Evolutionary conservation across 192 early-diverging fungal species (phyloP), one percentile per base, ranked within the genome.

Genomic region (Hyaloraphidium curvatum): DNA sequence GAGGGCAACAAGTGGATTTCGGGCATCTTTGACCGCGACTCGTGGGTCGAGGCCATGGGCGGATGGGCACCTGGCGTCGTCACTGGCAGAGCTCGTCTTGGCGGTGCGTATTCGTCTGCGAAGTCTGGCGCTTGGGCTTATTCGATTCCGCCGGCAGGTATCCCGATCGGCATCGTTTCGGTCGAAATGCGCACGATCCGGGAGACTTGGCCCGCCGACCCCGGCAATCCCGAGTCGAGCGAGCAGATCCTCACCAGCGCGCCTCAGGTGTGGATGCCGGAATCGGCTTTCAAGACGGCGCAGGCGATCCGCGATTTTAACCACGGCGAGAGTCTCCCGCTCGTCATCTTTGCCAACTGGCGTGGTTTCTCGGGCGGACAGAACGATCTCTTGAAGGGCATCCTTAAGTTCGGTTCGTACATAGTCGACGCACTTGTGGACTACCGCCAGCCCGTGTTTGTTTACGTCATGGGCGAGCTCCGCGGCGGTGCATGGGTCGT

Each of bases 271-370:
- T 97, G 94, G 94, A 91, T 87, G 64, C 94, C 94, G 33, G 92
- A 94, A 78, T 91, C 87, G 37, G 86, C 94, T n/a, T 97, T 77
- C 76, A 97, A 97, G 76, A 97, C 94, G 21, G 90, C 94, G 13
- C 94, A 97, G 71, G 91, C 94, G 0, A 97, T 97, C 67, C 83
- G 85, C 60, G 94, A 97, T 70, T 95, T 97, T 40, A 94, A 95
- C 76, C 85, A 91, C 59, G 93, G 93, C 63, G 94, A 97, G 68
- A 89, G 92, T 59, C 72, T 97, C 55, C 94, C 94, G 19, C 71
- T 97, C 62, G 90, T 97, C 59, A 86, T 97, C 67, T 94, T 97
- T 80, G 94, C 94, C 65, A 97, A 97, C 85, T 97, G 94, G 94
- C 87, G 94, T 70, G 94, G 91, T 50, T 97, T 97, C 78, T 89